These are phyloP conservation scores for Chalciporus piperatus DNA, from an alignment of 768 basidiomycete genomes.

Conservation along the genomic window DNA sequence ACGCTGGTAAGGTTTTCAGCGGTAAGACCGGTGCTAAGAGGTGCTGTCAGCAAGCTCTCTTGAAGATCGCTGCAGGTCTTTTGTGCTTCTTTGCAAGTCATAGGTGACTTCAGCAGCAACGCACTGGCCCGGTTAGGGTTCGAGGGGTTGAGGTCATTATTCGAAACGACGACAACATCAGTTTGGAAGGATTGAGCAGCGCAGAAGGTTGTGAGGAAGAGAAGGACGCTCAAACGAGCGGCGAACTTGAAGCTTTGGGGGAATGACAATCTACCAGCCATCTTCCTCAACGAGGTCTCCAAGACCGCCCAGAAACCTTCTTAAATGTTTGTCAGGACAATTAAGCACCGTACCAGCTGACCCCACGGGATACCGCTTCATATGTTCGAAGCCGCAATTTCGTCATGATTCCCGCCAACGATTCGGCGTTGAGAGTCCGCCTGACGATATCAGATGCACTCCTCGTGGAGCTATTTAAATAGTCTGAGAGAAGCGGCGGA, in stretches of 20 bases:
- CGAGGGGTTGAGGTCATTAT: slow-evolving; percentile 14
- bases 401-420: no score
- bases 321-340: not conserved
- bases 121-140: slow-evolving; percentile 11
- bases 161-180: slow-evolving; percentile 11
- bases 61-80: slow-evolving; percentile 2
- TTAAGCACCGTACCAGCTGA: no score
- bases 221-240: not conserved
- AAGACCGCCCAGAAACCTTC: not conserved
- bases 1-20: not conserved
- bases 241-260: not conserved
- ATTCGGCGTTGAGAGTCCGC: not conserved
- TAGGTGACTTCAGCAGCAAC: slow-evolving; percentile 3
- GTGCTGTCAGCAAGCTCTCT: slow-evolving; percentile 4
- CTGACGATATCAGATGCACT: not conserved
- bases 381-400: no score
- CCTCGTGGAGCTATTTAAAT: not conserved
- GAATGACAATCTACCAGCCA: not conserved
- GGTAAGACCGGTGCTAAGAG: not conserved
- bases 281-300: not conserved
- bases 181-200: not conserved
- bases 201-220: not conserved
- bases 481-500: not conserved
- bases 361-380: no score
- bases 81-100: slow-evolving; percentile 7